Conservation (phyloP, 805 yeast species). For the Schwanniomyces vanrijiae region DNA sequence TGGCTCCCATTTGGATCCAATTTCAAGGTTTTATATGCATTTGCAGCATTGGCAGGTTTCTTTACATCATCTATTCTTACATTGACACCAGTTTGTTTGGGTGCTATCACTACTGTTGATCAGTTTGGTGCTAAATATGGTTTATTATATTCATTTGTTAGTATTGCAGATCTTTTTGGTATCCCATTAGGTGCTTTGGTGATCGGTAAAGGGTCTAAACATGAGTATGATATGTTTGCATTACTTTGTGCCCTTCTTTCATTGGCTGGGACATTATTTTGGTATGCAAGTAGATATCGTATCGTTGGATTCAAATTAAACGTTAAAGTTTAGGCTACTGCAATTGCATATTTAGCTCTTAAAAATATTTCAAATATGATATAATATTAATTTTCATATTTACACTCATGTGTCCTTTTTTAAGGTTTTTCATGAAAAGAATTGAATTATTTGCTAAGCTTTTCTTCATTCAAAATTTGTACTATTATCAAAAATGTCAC, state of each 20-base stretch:
- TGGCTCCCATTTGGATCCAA: slow-evolving; percentile 67
- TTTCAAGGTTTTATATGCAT: slow-evolving; percentile 46
- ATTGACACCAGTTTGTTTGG: slow-evolving; percentile 65
- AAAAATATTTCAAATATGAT: too few species aligned
- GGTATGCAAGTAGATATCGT: slow-evolving; percentile 29
- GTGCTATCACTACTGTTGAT: slow-evolving; percentile 59
- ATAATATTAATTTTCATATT: too few species aligned
- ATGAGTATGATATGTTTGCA: slow-evolving; percentile 30
- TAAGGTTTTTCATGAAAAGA: too few species aligned
- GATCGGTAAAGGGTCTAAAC: slow-evolving; percentile 30
- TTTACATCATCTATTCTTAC: slow-evolving; percentile 62
- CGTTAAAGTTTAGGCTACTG: slow-evolving; percentile 16
- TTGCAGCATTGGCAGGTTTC: slow-evolving; percentile 57
- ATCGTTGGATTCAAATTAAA: slow-evolving; percentile 29
- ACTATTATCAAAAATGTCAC: too few species aligned
- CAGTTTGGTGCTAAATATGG: slow-evolving; percentile 73
- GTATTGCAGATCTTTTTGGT: slow-evolving; percentile 40
- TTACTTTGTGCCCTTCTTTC: slow-evolving; percentile 32
- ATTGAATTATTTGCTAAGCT: too few species aligned
- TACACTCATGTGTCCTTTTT: too few species aligned
- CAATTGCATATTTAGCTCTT: too few species aligned
- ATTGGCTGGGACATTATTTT: slow-evolving; percentile 22
- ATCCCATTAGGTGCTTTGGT: slow-evolving; percentile 37
- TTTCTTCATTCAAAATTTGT: too few species aligned
- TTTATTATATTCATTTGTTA: slow-evolving; percentile 59